These are phyloP conservation scores for Phytophthora sp. DNA, from an alignment of 352 stramenopile species.

Conservation along the genomic window DNA sequence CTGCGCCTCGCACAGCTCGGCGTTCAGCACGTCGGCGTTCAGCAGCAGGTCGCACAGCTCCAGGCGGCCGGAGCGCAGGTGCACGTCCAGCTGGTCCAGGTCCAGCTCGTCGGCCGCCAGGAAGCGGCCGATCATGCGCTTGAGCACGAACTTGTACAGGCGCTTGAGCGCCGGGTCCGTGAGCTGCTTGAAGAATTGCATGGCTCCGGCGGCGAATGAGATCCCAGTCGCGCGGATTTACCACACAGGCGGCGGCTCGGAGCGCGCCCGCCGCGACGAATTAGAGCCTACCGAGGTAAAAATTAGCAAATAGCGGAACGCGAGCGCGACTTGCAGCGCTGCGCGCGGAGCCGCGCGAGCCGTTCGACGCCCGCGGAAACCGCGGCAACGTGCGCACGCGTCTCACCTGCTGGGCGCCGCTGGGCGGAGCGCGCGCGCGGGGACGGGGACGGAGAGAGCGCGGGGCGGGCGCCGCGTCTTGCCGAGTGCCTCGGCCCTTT, in stretches of 20 bases:
- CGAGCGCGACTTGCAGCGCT: no score
- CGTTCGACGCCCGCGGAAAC: not conserved
- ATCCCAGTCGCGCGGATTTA: no score
- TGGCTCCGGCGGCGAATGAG: no score
- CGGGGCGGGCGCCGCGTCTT: slow-evolving; percentile 17
- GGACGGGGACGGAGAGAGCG: slow-evolving; percentile 3
- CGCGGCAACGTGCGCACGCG: not conserved
- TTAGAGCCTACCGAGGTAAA: no score
- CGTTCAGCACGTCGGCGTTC: slow-evolving; percentile 82
- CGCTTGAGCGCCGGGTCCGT: slow-evolving; percentile 90
- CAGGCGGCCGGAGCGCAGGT: slow-evolving; percentile 74
- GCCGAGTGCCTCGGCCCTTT: slow-evolving; percentile 20
- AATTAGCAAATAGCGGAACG: no score
- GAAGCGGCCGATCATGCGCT: slow-evolving; percentile 90
- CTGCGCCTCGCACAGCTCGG: slow-evolving; percentile 71
- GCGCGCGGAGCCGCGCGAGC: not conserved
- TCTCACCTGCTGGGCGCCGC: slow-evolving; percentile 9
- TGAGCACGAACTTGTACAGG: slow-evolving; percentile 92
- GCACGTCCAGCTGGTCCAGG: slow-evolving; percentile 87
- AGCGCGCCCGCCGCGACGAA: no score
- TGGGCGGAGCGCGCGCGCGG: not conserved
- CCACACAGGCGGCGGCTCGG: no score
- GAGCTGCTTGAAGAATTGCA: slow-evolving; percentile 91
- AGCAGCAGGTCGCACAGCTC: slow-evolving; percentile 86
- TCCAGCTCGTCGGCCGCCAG: slow-evolving; percentile 83